Conservation (phyloP, 148 eudicot genomes). For the Chenopodium berlandieri region DNA sequence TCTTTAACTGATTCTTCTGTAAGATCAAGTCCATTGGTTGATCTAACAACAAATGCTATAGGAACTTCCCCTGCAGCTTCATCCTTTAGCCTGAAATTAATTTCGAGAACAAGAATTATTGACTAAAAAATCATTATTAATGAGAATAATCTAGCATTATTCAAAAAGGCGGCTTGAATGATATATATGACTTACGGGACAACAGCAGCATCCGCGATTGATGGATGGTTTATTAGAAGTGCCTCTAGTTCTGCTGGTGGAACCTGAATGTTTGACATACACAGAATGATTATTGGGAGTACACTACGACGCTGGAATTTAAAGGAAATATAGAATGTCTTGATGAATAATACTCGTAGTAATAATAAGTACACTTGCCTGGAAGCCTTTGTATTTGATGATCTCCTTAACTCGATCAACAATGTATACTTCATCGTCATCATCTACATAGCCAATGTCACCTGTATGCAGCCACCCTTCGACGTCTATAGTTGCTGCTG, state of each 20-base stretch:
- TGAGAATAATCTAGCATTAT: not conserved
- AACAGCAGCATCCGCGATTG: slow-evolving; percentile 82
- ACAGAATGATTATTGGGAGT: too few species aligned
- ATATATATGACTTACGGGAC: slow-evolving; percentile 47
- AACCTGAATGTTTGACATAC: slow-evolving; percentile 31
- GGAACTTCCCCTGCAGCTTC: slow-evolving; percentile 87
- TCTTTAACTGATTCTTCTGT: slow-evolving; percentile 68
- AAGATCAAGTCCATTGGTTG: slow-evolving; percentile 39
- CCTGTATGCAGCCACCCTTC: slow-evolving; percentile 94
- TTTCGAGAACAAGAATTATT: too few species aligned
- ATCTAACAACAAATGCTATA: slow-evolving; percentile 66
- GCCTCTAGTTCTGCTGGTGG: slow-evolving; percentile 94
- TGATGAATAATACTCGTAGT: too few species aligned
- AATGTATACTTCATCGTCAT: slow-evolving; percentile 75
- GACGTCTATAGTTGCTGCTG: slow-evolving; percentile 64
- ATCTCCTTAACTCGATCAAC: slow-evolving; percentile 84
- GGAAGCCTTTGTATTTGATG: slow-evolving; percentile 91
- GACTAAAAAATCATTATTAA: not conserved
- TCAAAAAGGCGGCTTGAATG: not conserved
- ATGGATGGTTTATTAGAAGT: slow-evolving; percentile 56
- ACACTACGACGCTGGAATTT: too few species aligned
- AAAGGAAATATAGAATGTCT: too few species aligned
- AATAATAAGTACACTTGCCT: slow-evolving; percentile 23
- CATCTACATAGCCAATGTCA: slow-evolving; percentile 83
- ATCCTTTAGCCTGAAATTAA: slow-evolving; percentile 63